phyloP scores from a whole-genome alignment of 192 early-diverging fungal genomes.

The Coemansia sp. region DNA sequence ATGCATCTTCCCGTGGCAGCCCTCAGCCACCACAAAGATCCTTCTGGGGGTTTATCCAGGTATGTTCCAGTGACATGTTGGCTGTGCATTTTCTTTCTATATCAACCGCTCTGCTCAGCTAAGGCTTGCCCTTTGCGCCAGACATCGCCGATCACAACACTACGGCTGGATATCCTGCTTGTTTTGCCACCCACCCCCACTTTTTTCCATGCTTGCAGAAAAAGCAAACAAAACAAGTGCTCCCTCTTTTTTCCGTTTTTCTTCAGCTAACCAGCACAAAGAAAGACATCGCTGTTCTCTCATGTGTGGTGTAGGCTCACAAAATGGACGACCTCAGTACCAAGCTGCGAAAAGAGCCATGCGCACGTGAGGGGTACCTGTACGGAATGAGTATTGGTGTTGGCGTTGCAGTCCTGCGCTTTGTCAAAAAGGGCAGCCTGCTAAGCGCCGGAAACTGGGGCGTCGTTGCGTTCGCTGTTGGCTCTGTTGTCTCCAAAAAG shows the following conservation, averaged over 20 bases:
- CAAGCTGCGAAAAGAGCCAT: conserved; percentile 28
- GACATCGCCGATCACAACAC: conserved; percentile 11
- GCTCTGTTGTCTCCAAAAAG: conserved; percentile 29
- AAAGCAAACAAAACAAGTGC: background rate
- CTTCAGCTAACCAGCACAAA: too few relatives aligned
- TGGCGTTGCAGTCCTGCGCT: conserved; percentile 31
- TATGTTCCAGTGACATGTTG: background rate
- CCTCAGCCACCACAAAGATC: background rate
- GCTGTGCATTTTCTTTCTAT: background rate
- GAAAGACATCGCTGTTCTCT: too few relatives aligned
- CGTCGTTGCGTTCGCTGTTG: conserved; percentile 24
- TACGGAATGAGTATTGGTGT: conserved; percentile 39
- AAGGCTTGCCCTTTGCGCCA: background rate
- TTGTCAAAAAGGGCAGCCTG: conserved; percentile 31
- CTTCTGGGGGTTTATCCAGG: conserved; percentile 1
- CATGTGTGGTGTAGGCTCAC: conserved; percentile 38
- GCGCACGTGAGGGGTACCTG: conserved; percentile 49
- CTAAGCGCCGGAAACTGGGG: conserved; percentile 50
- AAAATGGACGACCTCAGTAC: conserved; percentile 17
- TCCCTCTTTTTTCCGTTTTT: background rate
- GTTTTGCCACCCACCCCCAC: background rate
- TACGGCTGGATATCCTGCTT: background rate
- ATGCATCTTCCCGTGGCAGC: background rate
- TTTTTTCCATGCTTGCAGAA: background rate
- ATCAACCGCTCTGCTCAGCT: background rate